phyloP scores from a whole-genome alignment of 2,329 filamentous ascomycete genomes.

The Penicillium decumbens region DNA sequence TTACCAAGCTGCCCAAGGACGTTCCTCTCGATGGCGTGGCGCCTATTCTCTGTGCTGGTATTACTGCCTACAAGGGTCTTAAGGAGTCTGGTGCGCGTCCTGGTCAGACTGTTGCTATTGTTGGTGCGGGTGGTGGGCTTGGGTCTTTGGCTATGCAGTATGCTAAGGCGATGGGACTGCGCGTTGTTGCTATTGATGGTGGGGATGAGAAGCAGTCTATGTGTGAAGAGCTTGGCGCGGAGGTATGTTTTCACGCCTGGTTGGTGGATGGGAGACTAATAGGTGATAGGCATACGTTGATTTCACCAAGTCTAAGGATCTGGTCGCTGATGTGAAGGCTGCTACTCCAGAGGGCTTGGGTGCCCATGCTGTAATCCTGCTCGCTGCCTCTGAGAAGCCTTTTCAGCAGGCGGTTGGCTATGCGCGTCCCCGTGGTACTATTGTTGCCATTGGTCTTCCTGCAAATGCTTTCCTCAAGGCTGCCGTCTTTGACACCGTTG shows the following conservation, averaged over 20 bases:
- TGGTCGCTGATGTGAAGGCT: slow-evolving; percentile 78
- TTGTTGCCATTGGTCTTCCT: slow-evolving; percentile 86
- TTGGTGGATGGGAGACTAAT: slow-evolving; percentile 1
- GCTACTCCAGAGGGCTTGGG: slow-evolving; percentile 75
- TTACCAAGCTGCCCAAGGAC: slow-evolving; percentile 75
- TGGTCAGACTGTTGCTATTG: slow-evolving; percentile 75
- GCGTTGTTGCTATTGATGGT: slow-evolving; percentile 74
- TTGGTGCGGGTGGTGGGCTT: slow-evolving; percentile 80
- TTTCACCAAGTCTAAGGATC: slow-evolving; percentile 68
- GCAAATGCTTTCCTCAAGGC: slow-evolving; percentile 73
- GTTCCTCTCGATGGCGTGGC: slow-evolving; percentile 70
- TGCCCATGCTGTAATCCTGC: slow-evolving; percentile 78
- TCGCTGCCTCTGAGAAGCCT: slow-evolving; percentile 83
- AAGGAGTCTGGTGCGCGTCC: slow-evolving; percentile 74
- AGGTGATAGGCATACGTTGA: slow-evolving; percentile 62
- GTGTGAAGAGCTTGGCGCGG: slow-evolving; percentile 63
- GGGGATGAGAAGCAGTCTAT: slow-evolving; percentile 75
- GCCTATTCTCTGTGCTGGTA: slow-evolving; percentile 76
- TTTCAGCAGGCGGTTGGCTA: slow-evolving; percentile 93
- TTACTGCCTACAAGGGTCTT: slow-evolving; percentile 87
- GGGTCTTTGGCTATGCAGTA: slow-evolving; percentile 79
- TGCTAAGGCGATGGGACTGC: slow-evolving; percentile 82
- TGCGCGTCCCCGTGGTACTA: slow-evolving; percentile 73
- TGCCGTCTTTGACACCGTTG: slow-evolving; percentile 82
- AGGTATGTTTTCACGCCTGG: slow-evolving; percentile 20